These are phyloP conservation scores for Coemansia sp. DNA, from an alignment of 192 early-diverging fungal genomes.

Conservation along the genomic window DNA sequence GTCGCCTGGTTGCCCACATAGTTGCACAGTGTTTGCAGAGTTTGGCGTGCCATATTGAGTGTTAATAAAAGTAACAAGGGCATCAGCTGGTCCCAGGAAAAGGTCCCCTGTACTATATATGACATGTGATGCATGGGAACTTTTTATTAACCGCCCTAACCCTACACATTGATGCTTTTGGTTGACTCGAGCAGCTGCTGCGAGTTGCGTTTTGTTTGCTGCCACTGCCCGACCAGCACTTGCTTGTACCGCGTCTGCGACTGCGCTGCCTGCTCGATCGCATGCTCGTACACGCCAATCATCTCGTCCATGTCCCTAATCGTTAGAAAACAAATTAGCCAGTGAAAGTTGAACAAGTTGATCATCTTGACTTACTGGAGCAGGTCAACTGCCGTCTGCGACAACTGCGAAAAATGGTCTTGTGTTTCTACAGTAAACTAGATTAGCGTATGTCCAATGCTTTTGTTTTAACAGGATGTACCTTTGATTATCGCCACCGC, in stretches of 20 bases:
- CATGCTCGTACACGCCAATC: slow-evolving; percentile 9
- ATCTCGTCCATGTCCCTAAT: slow-evolving; percentile 36
- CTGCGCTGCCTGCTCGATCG: slow-evolving; percentile 7
- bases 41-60: no score
- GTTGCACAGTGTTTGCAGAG: slow-evolving; percentile 23
- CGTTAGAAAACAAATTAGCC: background rate
- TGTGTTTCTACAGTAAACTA: background rate
- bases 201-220: slow-evolving; percentile 10
- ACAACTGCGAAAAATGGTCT: background rate
- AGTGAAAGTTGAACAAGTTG: no score
- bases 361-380: background rate
- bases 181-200: slow-evolving; percentile 11
- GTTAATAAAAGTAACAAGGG: background rate
- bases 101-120: background rate
- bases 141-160: background rate
- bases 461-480: background rate
- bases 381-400: background rate
- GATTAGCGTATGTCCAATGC: background rate
- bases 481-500: slow-evolving; percentile 26
- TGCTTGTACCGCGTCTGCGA: slow-evolving; percentile 2
- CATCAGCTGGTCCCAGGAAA: background rate
- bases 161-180: background rate
- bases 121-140: background rate
- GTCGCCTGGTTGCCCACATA: slow-evolving; percentile 29
- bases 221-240: slow-evolving; percentile 12